Percentiles rank a stretch among this genome's conserved stretches.
Evolutionary conservation across 2,329 filamentous ascomycete genomes (phyloP).

Genomic region (Sarocladiaceae sp.): DNA sequence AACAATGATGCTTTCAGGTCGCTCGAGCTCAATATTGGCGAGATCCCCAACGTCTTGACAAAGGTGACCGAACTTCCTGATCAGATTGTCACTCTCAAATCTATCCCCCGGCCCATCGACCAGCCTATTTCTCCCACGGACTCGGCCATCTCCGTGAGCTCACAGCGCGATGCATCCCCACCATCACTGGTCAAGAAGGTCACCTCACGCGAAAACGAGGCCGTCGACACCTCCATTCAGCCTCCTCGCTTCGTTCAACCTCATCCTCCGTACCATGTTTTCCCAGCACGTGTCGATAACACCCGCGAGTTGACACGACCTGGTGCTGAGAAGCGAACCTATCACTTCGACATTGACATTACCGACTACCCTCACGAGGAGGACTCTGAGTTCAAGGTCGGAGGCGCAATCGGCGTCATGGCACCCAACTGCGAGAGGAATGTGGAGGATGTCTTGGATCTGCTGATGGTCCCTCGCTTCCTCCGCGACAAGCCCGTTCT

Average conservation of each 20-base stretch:
- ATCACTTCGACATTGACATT: slow-evolving; percentile 94
- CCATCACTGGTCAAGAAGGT: slow-evolving; percentile 24
- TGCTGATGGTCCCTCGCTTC: slow-evolving; percentile 72
- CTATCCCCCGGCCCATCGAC: slow-evolving; percentile 35
- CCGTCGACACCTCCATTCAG: slow-evolving; percentile 50
- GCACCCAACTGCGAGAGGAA: slow-evolving; percentile 73
- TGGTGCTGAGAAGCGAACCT: slow-evolving; percentile 93
- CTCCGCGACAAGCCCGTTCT: slow-evolving; percentile 78
- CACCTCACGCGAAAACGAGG: slow-evolving; percentile 21
- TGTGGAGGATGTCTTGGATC: slow-evolving; percentile 79
- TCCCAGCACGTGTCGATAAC: slow-evolving; percentile 78
- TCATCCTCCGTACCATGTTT: slow-evolving; percentile 88
- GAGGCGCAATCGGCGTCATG: slow-evolving; percentile 88
- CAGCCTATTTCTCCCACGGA: slow-evolving; percentile 37
- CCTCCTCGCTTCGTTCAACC: slow-evolving; percentile 89
- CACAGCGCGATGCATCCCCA: slow-evolving; percentile 21
- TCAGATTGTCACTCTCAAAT: slow-evolving; percentile 65
- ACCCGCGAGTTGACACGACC: slow-evolving; percentile 79
- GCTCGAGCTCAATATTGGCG: slow-evolving; percentile 68
- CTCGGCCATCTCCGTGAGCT: slow-evolving; percentile 40
- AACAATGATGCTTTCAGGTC: slow-evolving; percentile 81
- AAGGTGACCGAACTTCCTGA: slow-evolving; percentile 66
- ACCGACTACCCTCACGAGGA: slow-evolving; percentile 88
- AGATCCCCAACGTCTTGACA: slow-evolving; percentile 67
- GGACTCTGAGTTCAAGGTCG: slow-evolving; percentile 87